Conservation (phyloP, 139 green algal species). For the Asterochloris sp. region DNA sequence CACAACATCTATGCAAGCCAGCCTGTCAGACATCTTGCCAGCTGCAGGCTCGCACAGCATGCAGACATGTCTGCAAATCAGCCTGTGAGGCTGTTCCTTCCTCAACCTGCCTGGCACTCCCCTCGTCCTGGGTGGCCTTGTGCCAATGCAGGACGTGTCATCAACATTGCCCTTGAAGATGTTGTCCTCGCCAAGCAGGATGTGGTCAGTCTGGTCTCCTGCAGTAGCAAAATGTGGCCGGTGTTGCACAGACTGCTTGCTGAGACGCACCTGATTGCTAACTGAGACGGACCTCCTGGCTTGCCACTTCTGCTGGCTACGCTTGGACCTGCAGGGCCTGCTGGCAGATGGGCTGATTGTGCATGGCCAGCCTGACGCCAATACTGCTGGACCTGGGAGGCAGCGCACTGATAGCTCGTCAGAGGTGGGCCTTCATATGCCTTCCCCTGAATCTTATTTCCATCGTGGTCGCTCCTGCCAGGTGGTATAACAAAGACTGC, state of each 20-base stretch:
- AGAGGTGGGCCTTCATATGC: neutral
- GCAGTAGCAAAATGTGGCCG: too few species aligned
- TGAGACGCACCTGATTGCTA: too few species aligned
- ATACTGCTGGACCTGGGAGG: neutral
- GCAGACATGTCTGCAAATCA: neutral
- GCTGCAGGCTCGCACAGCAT: too few species aligned
- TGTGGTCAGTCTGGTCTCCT: slow-evolving; percentile 14
- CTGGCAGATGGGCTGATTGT: too few species aligned
- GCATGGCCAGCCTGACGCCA: too few species aligned
- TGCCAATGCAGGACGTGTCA: neutral
- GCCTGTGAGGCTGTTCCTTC: neutral
- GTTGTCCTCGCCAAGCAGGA: slow-evolving; percentile 5
- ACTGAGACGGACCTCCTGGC: too few species aligned
- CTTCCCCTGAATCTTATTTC: neutral
- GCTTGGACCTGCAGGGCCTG: too few species aligned
- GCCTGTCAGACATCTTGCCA: too few species aligned
- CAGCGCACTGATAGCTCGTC: neutral
- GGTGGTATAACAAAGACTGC: slow-evolving; percentile 11
- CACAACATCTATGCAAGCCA: too few species aligned
- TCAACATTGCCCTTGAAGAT: neutral
- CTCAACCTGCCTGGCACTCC: slow-evolving; percentile 6
- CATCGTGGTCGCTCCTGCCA: slow-evolving; percentile 7
- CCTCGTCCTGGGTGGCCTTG: neutral
- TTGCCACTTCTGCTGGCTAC: too few species aligned
- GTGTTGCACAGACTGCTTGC: too few species aligned